phyloP scores from a whole-genome alignment of 805 yeast species.

The Barnettozyma sucrosica region DNA sequence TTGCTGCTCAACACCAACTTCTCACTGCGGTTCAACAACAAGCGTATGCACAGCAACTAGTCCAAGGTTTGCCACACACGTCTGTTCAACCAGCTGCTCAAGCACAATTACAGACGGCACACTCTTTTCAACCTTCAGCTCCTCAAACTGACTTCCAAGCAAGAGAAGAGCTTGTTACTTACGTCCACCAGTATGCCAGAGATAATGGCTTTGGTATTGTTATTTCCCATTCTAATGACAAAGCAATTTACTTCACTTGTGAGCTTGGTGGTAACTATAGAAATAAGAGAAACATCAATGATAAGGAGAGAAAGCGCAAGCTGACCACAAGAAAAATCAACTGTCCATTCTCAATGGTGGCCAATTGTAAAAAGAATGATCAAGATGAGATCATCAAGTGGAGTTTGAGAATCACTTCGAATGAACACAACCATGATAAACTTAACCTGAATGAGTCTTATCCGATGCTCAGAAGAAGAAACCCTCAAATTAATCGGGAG shows the following conservation, averaged over 20 bases:
- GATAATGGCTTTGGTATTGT: conserved; percentile 29
- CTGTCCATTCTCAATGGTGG: conserved; percentile 29
- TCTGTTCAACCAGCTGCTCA: conserved; percentile 5
- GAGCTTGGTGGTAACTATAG: conserved; percentile 28
- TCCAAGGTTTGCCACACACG: conserved; percentile 20
- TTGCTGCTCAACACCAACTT: conserved; percentile 6
- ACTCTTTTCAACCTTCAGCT: conserved; percentile 19
- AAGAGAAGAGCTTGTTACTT: conserved; percentile 22
- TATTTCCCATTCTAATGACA: conserved; percentile 28
- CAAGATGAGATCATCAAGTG: conserved; percentile 24
- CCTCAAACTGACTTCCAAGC: conserved; percentile 22
- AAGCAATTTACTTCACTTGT: conserved; percentile 28
- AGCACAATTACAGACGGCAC: conserved; percentile 4
- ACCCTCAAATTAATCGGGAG: conserved; percentile 27
- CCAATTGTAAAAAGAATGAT: conserved; percentile 27
- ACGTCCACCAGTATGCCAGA: conserved; percentile 27
- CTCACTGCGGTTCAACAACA: conserved; percentile 11
- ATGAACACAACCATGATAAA: conserved; percentile 28
- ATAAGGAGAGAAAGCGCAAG: conserved; percentile 27
- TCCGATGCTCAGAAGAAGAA: conserved; percentile 29
- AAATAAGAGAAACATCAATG: conserved; percentile 28
- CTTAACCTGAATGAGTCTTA: conserved; percentile 25
- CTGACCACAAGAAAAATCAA: conserved; percentile 27
- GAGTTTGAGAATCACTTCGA: conserved; percentile 23
- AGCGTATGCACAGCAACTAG: conserved; percentile 20